These are phyloP conservation scores for Phytophthora aleatoria DNA, from an alignment of 352 stramenopile genomes.

Conservation along the genomic window DNA sequence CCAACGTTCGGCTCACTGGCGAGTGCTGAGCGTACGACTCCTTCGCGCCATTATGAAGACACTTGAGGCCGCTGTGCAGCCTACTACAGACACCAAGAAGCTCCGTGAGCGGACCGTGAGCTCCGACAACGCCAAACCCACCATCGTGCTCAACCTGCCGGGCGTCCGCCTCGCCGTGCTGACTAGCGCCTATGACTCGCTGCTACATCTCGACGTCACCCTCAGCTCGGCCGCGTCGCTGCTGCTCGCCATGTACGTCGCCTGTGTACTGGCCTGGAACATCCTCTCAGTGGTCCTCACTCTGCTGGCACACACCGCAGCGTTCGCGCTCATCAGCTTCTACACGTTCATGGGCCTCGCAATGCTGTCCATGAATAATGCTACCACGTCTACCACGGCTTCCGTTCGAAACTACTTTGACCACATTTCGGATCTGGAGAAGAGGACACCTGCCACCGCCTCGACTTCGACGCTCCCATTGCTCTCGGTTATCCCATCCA, in stretches of 20 bases:
- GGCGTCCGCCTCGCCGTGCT: conserved; percentile 56
- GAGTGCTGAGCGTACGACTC: conserved; percentile 22
- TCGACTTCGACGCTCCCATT: conserved; percentile 32
- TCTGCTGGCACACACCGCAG: conserved; percentile 34
- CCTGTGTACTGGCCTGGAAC: conserved; percentile 36
- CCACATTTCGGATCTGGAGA: conserved; percentile 1
- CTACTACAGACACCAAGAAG: conserved; percentile 25
- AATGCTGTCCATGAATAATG: conserved; percentile 39
- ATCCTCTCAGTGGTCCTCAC: conserved; percentile 31
- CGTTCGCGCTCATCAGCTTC: conserved; percentile 53
- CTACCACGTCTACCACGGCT: conserved; percentile 3
- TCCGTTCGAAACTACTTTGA: conserved; percentile 9
- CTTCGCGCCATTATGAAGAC: conserved; percentile 24
- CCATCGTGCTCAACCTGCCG: conserved; percentile 68
- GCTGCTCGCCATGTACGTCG: conserved; percentile 33
- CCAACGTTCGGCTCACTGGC: conserved; percentile 26
- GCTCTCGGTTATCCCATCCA: conserved; percentile 24
- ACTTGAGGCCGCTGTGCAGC: conserved; percentile 18
- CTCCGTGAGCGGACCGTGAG: conserved; percentile 19
- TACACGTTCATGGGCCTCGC: conserved; percentile 54
- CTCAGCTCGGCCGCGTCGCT: conserved; percentile 37
- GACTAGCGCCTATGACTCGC: conserved; percentile 34
- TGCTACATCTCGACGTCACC: conserved; percentile 31
- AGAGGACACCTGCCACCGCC: not conserved
- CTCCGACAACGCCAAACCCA: conserved; percentile 37